Evolutionary conservation across 495 filamentous ascomycete species (phyloP), one percentile per base, ranked within the genome.

Genomic region (Penicillium samsonianum): DNA sequence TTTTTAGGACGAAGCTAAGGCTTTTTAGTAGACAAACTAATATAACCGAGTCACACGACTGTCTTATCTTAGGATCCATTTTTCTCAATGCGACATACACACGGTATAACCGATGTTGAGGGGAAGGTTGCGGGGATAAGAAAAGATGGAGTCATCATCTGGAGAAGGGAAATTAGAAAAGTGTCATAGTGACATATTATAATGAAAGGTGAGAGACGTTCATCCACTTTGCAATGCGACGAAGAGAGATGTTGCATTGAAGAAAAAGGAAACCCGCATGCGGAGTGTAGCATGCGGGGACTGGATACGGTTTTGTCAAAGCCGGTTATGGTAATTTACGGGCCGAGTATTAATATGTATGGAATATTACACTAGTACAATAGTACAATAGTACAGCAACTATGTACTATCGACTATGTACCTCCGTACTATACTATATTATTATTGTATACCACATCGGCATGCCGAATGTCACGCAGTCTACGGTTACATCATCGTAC

Each of bases 401-500:
- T 1, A 12, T 22, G 22, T 19, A n/a, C n/a, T 19, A 41, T 40
- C 0, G 2, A 4, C 1, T 30, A 31, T 31, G 11, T 30, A 28
- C 26, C 0, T 2, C 2, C 9, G 8, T 9, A 8, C n/a, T 11
- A 11, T 10, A 19, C 38, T 20, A 42, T 22, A 12, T n/a, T n/a
- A n/a, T n/a, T 26, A 16, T 48, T 23, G 5, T 48, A 35, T 67
- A 67, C 65, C 50, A 67, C 65, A 59, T 67, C 64, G 62, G 65
- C 59, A 65, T 67, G 65, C 62, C 65, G 62, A 63, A 67, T 67
- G 65, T 67, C 53, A 67, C 65, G 7, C 40, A 58, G 28, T 19
- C 9, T 11, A 37, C 14, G 11, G 66, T 69, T 69, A 69, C 66
- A 69, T 69, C 65, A 65, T 67, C 35, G 40, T 58, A 9, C 55